Percentiles rank a stretch among this genome's conserved stretches.
Evolutionary conservation across 2,329 filamentous ascomycete species (phyloP).

Genomic region (Mycosphaerella sp.): DNA sequence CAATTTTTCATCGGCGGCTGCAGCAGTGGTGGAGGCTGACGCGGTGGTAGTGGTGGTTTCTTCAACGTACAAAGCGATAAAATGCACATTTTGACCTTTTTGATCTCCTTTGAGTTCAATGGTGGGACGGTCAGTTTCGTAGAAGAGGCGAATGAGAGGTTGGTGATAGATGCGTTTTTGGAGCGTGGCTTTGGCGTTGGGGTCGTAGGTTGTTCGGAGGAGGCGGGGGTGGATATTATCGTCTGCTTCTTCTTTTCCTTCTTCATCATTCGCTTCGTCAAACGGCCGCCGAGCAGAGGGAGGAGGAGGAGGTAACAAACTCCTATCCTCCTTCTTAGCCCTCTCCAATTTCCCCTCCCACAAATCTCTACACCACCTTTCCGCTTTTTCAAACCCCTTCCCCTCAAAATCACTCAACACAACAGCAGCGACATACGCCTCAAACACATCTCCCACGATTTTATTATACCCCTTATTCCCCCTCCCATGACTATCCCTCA

Average conservation of each 20-base stretch:
- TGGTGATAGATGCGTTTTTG: constrained; percentile 28
- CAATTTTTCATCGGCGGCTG: no score
- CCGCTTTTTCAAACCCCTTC: constrained; percentile 55
- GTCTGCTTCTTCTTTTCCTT: constrained; percentile 11
- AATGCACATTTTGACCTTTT: constrained; percentile 45
- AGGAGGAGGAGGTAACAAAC: background rate
- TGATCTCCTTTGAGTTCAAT: constrained; percentile 53
- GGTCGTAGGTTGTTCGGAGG: constrained; percentile 28
- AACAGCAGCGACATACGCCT: constrained; percentile 78
- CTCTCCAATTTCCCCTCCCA: constrained; percentile 59
- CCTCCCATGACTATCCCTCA: constrained; percentile 23
- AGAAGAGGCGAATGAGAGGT: constrained; percentile 35
- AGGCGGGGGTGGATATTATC: background rate
- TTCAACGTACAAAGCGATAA: constrained; percentile 58
- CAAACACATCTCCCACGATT: constrained; percentile 78
- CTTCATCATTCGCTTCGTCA: no score
- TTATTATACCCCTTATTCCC: constrained; percentile 58
- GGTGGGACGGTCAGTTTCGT: constrained; percentile 47
- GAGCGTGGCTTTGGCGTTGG: constrained; percentile 36
- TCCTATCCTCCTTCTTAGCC: constrained; percentile 1
- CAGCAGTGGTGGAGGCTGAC: no score
- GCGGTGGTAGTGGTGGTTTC: no score
- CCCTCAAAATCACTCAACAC: constrained; percentile 57
- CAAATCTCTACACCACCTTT: constrained; percentile 66
- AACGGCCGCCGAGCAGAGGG: no score